phyloP scores from a whole-genome alignment of 2,329 filamentous ascomycete genomes.

The Talaromyces sp. region DNA sequence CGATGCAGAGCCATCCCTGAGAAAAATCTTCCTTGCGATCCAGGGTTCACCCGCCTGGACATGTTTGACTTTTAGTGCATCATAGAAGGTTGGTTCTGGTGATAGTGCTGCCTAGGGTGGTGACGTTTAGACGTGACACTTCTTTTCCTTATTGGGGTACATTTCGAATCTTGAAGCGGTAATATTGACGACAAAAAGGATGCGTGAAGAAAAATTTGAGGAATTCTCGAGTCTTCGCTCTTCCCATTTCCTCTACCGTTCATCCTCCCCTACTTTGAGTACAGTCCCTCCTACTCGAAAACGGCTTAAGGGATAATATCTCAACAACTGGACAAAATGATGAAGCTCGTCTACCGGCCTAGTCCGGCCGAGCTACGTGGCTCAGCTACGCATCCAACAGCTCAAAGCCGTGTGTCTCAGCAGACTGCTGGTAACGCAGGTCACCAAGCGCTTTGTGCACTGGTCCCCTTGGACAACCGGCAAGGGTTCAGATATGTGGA shows the following conservation, averaged over 20 bases:
- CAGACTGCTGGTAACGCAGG: background rate
- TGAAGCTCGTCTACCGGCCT: background rate
- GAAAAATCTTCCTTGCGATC: background rate
- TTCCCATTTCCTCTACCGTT: background rate
- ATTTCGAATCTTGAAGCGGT: conserved; percentile 1
- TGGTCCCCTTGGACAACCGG: background rate
- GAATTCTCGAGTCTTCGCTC: background rate
- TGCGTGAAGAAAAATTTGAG: background rate
- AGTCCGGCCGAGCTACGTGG: background rate
- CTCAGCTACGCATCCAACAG: background rate
- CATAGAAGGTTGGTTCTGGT: background rate
- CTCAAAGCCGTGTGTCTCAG: background rate
- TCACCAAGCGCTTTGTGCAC: background rate
- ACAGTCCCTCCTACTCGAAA: too few relatives aligned
- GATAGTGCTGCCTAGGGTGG: background rate
- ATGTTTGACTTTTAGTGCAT: background rate
- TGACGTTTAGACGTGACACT: background rate
- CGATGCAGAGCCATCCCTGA: too few relatives aligned
- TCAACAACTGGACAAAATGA: background rate
- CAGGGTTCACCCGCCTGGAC: background rate
- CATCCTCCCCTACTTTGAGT: background rate
- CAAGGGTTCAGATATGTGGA: background rate
- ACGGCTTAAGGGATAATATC: background rate
- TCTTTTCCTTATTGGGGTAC: background rate
- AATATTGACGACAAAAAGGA: conserved; percentile 10